Conservation (phyloP, 2,329 filamentous ascomycete genomes). For the Coniochaeta ligniaria region DNA sequence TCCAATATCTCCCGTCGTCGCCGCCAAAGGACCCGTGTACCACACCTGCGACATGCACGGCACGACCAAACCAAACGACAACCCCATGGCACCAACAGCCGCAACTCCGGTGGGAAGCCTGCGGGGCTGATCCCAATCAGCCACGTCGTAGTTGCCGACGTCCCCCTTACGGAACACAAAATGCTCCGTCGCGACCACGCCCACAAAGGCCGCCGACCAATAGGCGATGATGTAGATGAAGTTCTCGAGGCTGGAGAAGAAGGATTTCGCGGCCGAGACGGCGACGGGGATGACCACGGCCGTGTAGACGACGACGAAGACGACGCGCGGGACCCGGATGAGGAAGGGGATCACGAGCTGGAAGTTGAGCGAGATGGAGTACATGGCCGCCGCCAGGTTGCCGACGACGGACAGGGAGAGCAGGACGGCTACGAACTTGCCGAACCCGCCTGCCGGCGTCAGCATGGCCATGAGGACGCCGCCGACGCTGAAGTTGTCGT, state of each 20-base stretch:
- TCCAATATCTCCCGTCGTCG: constrained; percentile 34
- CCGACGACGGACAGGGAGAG: constrained; percentile 29
- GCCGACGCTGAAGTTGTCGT: not conserved
- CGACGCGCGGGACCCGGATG: not conserved
- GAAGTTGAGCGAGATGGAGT: constrained; percentile 29
- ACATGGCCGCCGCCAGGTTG: constrained; percentile 29
- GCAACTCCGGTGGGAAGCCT: constrained; percentile 18
- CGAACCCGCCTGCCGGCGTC: constrained; percentile 7
- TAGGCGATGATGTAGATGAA: constrained; percentile 3
- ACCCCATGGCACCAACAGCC: constrained; percentile 12
- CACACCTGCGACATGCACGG: constrained; percentile 35
- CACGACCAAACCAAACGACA: constrained; percentile 22
- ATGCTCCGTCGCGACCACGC: not conserved
- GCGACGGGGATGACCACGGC: not conserved
- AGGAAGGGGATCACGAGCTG: not conserved
- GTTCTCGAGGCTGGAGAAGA: constrained; percentile 1
- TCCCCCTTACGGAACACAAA: constrained; percentile 15
- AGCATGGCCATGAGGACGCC: constrained; percentile 5
- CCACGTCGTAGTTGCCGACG: constrained; percentile 12
- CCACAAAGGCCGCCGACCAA: constrained; percentile 1
- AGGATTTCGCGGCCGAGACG: not conserved
- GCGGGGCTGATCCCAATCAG: constrained; percentile 15
- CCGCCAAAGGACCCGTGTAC: constrained; percentile 34
- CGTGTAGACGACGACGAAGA: constrained; percentile 1
- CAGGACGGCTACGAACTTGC: constrained; percentile 28